Evolutionary conservation across 805 yeast species (phyloP).

Genomic region (Pichia cephalocereana): DNA sequence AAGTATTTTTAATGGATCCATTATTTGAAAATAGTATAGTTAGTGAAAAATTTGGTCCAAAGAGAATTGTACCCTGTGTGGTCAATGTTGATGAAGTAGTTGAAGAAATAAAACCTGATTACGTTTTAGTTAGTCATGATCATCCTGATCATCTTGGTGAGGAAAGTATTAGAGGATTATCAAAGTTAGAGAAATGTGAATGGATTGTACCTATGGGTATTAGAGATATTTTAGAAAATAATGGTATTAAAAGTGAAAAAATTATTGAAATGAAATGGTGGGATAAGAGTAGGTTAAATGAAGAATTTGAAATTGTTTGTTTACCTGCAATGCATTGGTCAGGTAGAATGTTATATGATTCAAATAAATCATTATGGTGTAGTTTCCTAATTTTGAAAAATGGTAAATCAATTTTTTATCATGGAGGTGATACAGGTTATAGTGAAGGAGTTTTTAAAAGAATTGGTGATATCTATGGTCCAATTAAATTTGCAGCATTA

Average conservation of each 20-base stretch:
- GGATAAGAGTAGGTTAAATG: constrained; percentile 45
- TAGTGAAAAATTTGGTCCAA: constrained; percentile 63
- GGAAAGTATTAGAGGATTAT: constrained; percentile 43
- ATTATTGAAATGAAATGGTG: constrained; percentile 88
- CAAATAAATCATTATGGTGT: constrained; percentile 82
- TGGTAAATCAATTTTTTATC: constrained; percentile 67
- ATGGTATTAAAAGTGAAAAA: constrained; percentile 42
- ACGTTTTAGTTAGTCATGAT: constrained; percentile 79
- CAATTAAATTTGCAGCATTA: constrained; percentile 56
- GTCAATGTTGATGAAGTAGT: constrained; percentile 47
- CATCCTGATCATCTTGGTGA: constrained; percentile 92
- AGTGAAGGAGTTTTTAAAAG: constrained; percentile 59
- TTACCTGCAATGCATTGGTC: constrained; percentile 98
- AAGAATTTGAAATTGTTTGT: constrained; percentile 70
- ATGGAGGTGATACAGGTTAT: constrained; percentile 94
- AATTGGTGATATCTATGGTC: constrained; percentile 60
- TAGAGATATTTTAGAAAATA: constrained; percentile 43
- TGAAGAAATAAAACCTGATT: constrained; percentile 46
- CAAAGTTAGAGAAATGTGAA: constrained; percentile 34
- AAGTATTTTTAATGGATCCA: constrained; percentile 77
- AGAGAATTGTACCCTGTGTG: constrained; percentile 74
- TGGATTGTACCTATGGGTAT: constrained; percentile 92
- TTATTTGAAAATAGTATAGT: constrained; percentile 60
- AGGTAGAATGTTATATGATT: constrained; percentile 72
- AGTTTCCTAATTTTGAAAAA: constrained; percentile 65